Evolutionary conservation across 257 asterid species (phyloP).

Genomic region (Oldenlandia corymbosa): DNA sequence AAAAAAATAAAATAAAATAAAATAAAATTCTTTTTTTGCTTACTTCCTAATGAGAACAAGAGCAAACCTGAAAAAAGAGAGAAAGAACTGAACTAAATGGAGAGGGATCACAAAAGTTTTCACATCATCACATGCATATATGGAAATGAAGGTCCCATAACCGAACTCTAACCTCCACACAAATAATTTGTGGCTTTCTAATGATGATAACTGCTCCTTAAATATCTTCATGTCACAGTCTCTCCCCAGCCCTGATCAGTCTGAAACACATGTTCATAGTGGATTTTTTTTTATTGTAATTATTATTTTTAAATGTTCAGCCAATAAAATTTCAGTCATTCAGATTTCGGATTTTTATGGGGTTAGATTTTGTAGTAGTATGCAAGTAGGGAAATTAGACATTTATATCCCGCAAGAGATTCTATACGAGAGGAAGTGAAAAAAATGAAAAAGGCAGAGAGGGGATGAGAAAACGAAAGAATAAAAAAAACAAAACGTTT

Average conservation of each 20-base stretch:
- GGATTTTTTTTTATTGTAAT: no score
- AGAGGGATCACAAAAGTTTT: conserved; percentile 14
- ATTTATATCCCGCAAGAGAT: neutral
- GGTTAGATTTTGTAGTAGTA: neutral
- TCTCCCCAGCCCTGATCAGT: conserved; percentile 17
- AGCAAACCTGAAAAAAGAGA: conserved; percentile 9
- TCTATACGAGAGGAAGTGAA: conserved; percentile 1
- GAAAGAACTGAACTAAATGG: conserved; percentile 16
- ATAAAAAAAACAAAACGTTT: conserved; percentile 19
- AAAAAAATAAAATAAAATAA: no score
- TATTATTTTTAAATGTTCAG: no score
- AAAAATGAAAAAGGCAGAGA: neutral
- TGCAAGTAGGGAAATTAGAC: neutral
- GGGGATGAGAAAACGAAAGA: conserved; percentile 11
- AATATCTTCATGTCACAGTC: conserved; percentile 31
- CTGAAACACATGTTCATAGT: conserved; percentile 5
- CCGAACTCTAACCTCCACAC: conserved; percentile 26
- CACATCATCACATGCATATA: conserved; percentile 29
- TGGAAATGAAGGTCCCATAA: conserved; percentile 40
- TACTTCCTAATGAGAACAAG: conserved; percentile 6
- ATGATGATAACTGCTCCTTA: conserved; percentile 23
- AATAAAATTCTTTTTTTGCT: neutral
- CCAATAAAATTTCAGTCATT: no score
- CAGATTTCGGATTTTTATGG: no score
- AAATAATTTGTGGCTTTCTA: conserved; percentile 37